Evolutionary conservation across 805 yeast species (phyloP), one percentile per base, ranked within the genome.

Genomic region (Myxozyma mucilagina): DNA sequence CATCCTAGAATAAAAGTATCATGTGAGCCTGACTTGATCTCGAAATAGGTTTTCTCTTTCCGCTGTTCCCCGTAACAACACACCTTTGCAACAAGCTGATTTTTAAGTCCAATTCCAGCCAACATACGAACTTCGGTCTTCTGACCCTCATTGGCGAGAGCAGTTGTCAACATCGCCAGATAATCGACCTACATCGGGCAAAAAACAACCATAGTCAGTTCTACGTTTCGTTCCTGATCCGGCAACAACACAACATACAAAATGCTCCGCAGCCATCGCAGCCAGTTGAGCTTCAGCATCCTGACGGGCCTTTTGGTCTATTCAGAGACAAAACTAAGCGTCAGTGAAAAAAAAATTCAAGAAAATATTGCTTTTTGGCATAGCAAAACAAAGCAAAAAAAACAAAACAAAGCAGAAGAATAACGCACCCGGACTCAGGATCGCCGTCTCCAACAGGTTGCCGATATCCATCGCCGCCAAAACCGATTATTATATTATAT

Each of bases 61-160:
- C 29, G 2, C 29, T 4, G 29, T 24, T 24, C 29, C 29, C 29
- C 14, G 29, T 14, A 20, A 32, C 14, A 14, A 35, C 51, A 10
- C 41, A 60, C 70, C 72, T 92, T 93, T 14, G 97, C 85, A 6
- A 90, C 84, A 69, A 93, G 80, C 77, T 89, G 90, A 76, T 93
- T 93, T 78, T 93, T 93, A 71, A 90, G 79, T 20, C 87, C 87
- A 64, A 93, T 79, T 45, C 94, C 96, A 3, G 99, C 97, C 72
- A 94, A 82, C 81, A 91, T 89, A 71, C 98, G 82, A 51, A 91
- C 94, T 76, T 93, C 97, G 5, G 86, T 76, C 69, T 82, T 83
- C 58, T 82, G 83, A 7, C 77, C 72, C 47, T 83, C 87, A 71
- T 86, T 85, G 29, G 86, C 87, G 63, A 94, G 79, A 29, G 87